These are phyloP conservation scores for Emmonsia crescens DNA, from an alignment of 2,329 filamentous ascomycete genomes.

Conservation along the genomic window DNA sequence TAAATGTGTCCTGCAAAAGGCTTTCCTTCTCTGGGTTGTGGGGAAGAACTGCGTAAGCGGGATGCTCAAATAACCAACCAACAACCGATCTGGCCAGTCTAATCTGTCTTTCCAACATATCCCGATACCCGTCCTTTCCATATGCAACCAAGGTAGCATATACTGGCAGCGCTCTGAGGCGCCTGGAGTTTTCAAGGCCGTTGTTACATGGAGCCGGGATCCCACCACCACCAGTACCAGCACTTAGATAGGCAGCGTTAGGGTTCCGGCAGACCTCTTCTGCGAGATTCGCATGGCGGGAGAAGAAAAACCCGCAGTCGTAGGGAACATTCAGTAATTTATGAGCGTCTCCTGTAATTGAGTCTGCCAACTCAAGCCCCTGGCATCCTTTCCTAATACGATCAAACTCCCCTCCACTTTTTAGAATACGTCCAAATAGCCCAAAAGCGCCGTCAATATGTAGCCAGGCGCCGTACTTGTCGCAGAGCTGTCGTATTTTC, in stretches of 20 bases:
- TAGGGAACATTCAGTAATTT: conserved; percentile 94
- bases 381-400: conserved; percentile 33
- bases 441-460: conserved; percentile 91
- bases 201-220: conserved; percentile 79
- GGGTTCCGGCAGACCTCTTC: conserved; percentile 66
- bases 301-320: conserved; percentile 84
- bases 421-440: conserved; percentile 61
- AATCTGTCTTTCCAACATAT: conserved; percentile 63
- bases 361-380: conserved; percentile 73
- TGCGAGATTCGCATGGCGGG: conserved; percentile 49
- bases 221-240: conserved; percentile 23
- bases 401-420: conserved; percentile 44
- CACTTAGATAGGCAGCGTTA: conserved; percentile 67
- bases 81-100: conserved; percentile 58
- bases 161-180: conserved; percentile 81
- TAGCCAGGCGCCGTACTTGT: conserved; percentile 68
- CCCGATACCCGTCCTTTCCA: conserved; percentile 56
- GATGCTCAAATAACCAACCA: conserved; percentile 48
- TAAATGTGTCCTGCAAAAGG: conserved; percentile 47
- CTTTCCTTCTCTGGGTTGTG: conserved; percentile 25
- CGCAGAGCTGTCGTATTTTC: conserved; percentile 56
- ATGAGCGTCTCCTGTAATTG: conserved; percentile 76
- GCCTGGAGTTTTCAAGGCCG: conserved; percentile 80
- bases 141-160: conserved; percentile 71
- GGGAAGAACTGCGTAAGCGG: conserved; percentile 58